Evolutionary conservation across 768 basidiomycete species (phyloP), one percentile per base, ranked within the genome.

Genomic region (Jaapia argillacea): DNA sequence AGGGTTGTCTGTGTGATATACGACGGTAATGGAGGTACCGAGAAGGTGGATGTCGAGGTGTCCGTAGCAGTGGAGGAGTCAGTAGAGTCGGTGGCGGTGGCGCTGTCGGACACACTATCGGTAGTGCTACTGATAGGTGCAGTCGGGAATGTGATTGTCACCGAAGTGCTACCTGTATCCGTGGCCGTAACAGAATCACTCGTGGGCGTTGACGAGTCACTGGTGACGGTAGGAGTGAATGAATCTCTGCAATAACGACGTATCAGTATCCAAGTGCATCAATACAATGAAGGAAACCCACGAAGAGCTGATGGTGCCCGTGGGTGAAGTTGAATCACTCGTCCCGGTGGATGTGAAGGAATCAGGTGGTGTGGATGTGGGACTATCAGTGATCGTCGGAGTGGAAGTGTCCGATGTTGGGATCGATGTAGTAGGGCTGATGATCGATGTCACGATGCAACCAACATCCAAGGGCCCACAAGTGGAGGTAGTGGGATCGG

Each of bases 1-100:
- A 70, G 62, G 3, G 64, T 55, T 10, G 59, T 47, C 36, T 57
- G 25, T 3, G 69, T 56, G 33, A 65, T n/a, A 58, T 52, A 63
- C 47, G 54, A 60, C 52, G 69, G 56, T 45, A 57, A 49, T 42
- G 68, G 51, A 48, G 60, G 52, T 18, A 56, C 49, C n/a, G 51
- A 35, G 13, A 41, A 45, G 23, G 53, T 36, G 20, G 52, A 18
- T 3, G 48, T 43, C 22, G 58, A 40, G 5, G 41, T 28, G 6
- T 49, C 45, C 22, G 58, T 52, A 37, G 50, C 50, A 23, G 52
- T 36, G 37, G 49, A 42, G 12, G 54, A 40, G 24, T 22, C 37
- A 7, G 37, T 13, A 10, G 10, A 20, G 45, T 42, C 23, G 41
- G 46, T 2, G 21, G 6, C 1, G 51, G 40, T 4, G 48, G 18